Evolutionary conservation across 495 filamentous ascomycete genomes (phyloP).

Genomic region (Hypomontagnella monticulosa): DNA sequence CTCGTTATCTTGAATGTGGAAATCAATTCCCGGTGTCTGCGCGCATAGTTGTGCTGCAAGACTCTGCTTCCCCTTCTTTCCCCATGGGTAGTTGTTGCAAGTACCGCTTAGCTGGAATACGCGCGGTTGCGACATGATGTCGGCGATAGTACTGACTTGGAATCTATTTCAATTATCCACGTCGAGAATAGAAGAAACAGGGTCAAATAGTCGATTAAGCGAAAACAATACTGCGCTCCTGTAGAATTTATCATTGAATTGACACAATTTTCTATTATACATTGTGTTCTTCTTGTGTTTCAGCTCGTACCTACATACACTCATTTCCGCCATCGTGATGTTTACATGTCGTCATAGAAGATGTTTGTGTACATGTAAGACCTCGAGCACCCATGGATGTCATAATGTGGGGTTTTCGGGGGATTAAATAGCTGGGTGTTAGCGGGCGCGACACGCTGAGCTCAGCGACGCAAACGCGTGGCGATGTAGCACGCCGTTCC

Average conservation of each 20-base stretch:
- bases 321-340: conserved; percentile 18
- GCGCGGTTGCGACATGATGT: conserved; percentile 35
- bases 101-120: conserved; percentile 63
- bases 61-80: conserved; percentile 77
- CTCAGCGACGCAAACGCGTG: neutral
- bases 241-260: neutral
- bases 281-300: neutral
- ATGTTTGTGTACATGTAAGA: conserved; percentile 15
- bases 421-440: conserved; percentile 4
- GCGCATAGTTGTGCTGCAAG: conserved; percentile 73
- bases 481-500: neutral
- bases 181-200: neutral
- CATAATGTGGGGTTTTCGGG: conserved; percentile 20
- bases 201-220: neutral
- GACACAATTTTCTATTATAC: neutral
- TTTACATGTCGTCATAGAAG: conserved; percentile 37
- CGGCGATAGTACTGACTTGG: neutral
- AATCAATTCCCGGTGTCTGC: conserved; percentile 71
- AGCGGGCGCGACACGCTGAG: no score
- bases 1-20: conserved; percentile 76
- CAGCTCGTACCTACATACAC: neutral
- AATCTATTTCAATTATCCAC: neutral
- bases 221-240: neutral
- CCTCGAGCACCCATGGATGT: neutral
- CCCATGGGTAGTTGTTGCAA: conserved; percentile 69